These are phyloP conservation scores for Diaporthe vaccinii DNA, from an alignment of 2,329 filamentous ascomycete genomes.

Conservation along the genomic window DNA sequence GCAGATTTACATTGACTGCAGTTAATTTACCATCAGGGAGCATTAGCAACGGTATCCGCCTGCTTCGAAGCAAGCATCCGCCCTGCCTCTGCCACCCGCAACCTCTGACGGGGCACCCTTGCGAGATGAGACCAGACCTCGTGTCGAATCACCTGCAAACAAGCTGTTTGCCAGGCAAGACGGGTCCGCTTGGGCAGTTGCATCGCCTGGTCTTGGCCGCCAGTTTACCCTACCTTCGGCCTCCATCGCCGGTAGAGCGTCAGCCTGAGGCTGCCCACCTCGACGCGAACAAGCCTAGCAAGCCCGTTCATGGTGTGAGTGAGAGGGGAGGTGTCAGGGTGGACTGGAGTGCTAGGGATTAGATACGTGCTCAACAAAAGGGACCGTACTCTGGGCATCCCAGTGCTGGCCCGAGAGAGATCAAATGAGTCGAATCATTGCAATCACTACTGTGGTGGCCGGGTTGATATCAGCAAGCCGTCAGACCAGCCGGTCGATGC, in stretches of 20 bases:
- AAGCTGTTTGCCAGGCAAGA: constrained; percentile 21
- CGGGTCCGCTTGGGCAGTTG: background rate
- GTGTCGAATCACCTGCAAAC: constrained; percentile 8
- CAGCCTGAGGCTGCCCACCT: constrained; percentile 17
- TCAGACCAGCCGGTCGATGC: background rate
- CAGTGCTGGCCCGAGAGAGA: background rate
- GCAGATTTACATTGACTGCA: constrained; percentile 36
- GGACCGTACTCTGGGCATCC: background rate
- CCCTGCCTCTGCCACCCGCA: constrained; percentile 32
- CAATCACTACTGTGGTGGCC: background rate
- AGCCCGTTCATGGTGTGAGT: constrained; percentile 18
- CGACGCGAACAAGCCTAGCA: constrained; percentile 4
- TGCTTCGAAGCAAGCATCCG: constrained; percentile 21
- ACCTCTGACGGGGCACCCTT: constrained; percentile 9
- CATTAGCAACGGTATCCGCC: constrained; percentile 25
- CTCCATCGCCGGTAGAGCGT: background rate
- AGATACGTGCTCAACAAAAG: background rate
- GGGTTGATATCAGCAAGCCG: constrained; percentile 1
- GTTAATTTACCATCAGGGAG: constrained; percentile 18
- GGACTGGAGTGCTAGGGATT: background rate
- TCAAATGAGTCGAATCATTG: constrained; percentile 11
- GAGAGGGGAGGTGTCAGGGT: background rate
- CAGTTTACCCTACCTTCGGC: background rate
- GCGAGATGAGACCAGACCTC: constrained; percentile 11
- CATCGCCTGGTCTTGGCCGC: background rate